Evolutionary conservation across 31 red algal genomes (phyloP), one percentile per base, ranked within the genome.

Genomic region (Endocladia muricata): DNA sequence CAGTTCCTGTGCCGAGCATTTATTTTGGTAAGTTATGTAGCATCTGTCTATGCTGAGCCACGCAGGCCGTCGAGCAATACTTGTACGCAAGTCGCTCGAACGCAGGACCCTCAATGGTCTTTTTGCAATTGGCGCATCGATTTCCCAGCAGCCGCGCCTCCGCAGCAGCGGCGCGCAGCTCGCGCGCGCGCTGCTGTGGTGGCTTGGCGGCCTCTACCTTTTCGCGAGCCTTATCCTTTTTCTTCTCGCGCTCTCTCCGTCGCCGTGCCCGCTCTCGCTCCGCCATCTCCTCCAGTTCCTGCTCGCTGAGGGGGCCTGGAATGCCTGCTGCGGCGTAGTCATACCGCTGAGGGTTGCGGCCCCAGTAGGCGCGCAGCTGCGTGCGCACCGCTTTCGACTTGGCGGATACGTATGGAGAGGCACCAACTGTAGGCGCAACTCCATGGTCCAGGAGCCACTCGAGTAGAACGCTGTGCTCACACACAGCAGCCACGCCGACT

Each of bases 101-200:
- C 15, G 13, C 25, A 3, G 54, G 31, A 4, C 69, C 69, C 4
- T 25, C 3, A 9, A 73, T 19, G 34, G n/a, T 73, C 41, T 73
- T 73, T 44, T 9, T 19, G 54, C 73, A 77, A 5, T n/a, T 11
- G 3, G 73, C 78, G 39, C 65, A 55, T 4, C 33, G 33, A 25
- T 69, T 71, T 32, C 22, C 52, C 1, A 48, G 63, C 15, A 83
- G 19, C 22, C 79, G 11, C 22, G 48, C 48, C 49, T 83, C 79
- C 15, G 79, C 79, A 8, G 79, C 79, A 8, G 79, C 79, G n/a
- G 79, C 79, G 23, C 79, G 67, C 1, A 71, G 63, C 32, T 83
- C 63, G 8, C 79, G 79, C 13, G 79, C 79, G 0, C 40, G 38
- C 23, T 61, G 28, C 21, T 72, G 67, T 25, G 79, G 79, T 29